These are phyloP conservation scores for Tuber calosporum DNA, from an alignment of 495 filamentous ascomycete species.

Conservation along the genomic window DNA sequence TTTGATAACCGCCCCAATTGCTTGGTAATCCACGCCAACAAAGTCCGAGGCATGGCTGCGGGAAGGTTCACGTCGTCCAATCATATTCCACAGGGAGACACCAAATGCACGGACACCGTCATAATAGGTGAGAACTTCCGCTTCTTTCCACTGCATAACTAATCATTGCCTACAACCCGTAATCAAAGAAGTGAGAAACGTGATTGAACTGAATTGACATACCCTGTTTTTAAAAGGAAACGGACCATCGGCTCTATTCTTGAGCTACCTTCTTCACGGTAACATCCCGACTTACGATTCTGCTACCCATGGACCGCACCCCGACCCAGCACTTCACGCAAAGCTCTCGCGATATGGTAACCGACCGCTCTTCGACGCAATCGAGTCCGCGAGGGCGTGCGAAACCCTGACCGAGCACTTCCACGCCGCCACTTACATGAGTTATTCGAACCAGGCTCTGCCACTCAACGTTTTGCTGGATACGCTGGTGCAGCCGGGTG, in stretches of 20 bases:
- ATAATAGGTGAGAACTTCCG: slow-evolving; percentile 32
- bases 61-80: slow-evolving; percentile 36
- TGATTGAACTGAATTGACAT: slow-evolving; percentile 6
- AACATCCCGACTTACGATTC: slow-evolving; percentile 55
- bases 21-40: slow-evolving; percentile 4
- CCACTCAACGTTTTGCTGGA: slow-evolving; percentile 60
- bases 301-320: slow-evolving; percentile 49
- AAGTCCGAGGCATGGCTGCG: slow-evolving; percentile 20
- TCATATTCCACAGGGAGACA: slow-evolving; percentile 15
- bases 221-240: slow-evolving; percentile 46
- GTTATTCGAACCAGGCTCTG: slow-evolving; percentile 60
- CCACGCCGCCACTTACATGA: slow-evolving; percentile 51
- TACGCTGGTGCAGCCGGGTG: slow-evolving; percentile 58
- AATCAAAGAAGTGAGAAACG: background rate
- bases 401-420: slow-evolving; percentile 55
- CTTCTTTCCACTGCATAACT: background rate
- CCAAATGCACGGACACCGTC: slow-evolving; percentile 35
- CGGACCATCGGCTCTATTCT: slow-evolving; percentile 60
- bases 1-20: background rate
- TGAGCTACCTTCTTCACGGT: slow-evolving; percentile 62
- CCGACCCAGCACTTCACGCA: slow-evolving; percentile 54
- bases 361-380: slow-evolving; percentile 47
- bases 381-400: slow-evolving; percentile 34
- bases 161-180: background rate
- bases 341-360: slow-evolving; percentile 48